Base-by-base conservation (phyloP, 768 basidiomycete species). In the Stropharia rugosoannulata region DNA sequence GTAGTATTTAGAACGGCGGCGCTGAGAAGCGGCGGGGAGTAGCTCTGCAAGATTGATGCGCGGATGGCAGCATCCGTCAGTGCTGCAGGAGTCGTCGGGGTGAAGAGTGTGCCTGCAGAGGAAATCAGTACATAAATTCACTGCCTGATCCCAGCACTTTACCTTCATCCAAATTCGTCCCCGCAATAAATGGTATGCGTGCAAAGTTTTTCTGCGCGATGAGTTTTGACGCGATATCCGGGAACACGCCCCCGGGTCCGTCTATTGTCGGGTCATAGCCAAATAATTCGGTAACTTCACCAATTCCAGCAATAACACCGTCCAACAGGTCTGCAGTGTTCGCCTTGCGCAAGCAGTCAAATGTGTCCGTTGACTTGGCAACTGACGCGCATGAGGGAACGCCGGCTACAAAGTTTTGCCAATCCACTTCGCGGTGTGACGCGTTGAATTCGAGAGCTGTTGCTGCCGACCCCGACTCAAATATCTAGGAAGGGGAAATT, bases 161-260 rank as follows among this genome's bases (percentile, higher is more conserved):
- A 79, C 80, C 78, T 70, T 80, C 79, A 58, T 81, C 78, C 4
- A 74, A 63, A 57, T 68, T 71, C 5, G 74, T 74, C 12, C 79
- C 79, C 42, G 75, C 64, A 29, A 81, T 80, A 56, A 79, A 77
- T 0, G 80, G 79, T 3, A 81, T 54, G 13, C 64, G 62, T 0
- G 75, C 61, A 49, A 71, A 71, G 58, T 47, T 59, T 2, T 47
- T 69, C 57, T 18, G 66, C 39, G 55, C 48, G 9, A 66, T 62
- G 5, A 77, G 66, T 37, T 55, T 65, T 3, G 77, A 77, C 6
- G 75, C 73, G 7, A 71, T 57, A 45, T 76, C 79, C 1, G 73
- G 73, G 44, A 77, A 63, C 2, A 80, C 50, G 0, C 77, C 76
- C 0, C 65, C 68, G 1, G 67, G 68, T 0, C 78, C 77, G 47